Evolutionary conservation across 495 filamentous ascomycete species (phyloP).

Genomic region (Sordaria brevicollis): DNA sequence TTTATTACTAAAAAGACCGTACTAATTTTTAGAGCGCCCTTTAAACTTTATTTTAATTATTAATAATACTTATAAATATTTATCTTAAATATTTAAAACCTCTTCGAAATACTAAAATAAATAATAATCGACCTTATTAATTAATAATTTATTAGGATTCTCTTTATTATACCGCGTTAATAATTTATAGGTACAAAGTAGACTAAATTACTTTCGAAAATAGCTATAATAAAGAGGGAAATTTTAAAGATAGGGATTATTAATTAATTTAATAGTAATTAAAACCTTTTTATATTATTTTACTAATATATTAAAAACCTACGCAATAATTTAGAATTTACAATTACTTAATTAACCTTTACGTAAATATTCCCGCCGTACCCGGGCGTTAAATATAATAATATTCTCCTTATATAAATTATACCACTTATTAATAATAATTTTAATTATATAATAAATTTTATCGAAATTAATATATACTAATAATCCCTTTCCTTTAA

Average conservation of each 20-base stretch:
- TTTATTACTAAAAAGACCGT: too few species aligned
- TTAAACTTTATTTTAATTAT: too few species aligned
- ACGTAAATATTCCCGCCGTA: neutral
- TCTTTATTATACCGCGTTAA: too few species aligned
- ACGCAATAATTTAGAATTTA: neutral
- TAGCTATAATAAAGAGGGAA: too few species aligned
- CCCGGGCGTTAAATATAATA: neutral
- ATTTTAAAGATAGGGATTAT: neutral
- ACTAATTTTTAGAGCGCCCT: too few species aligned
- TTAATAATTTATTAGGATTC: too few species aligned
- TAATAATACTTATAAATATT: too few species aligned
- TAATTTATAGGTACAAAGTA: too few species aligned
- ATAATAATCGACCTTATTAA: too few species aligned
- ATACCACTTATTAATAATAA: neutral
- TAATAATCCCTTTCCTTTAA: neutral
- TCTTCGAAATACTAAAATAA: too few species aligned
- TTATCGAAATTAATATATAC: neutral
- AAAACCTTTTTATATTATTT: neutral
- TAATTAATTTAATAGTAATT: neutral
- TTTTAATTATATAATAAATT: neutral
- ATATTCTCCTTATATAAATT: neutral
- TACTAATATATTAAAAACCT: neutral
- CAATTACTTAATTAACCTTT: neutral
- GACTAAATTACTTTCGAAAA: too few species aligned
- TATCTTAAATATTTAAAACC: too few species aligned